Evolutionary conservation across 1,139 yeast species (phyloP), one percentile per base, ranked within the genome.

Genomic region (Blastobotrys petasosporus): DNA sequence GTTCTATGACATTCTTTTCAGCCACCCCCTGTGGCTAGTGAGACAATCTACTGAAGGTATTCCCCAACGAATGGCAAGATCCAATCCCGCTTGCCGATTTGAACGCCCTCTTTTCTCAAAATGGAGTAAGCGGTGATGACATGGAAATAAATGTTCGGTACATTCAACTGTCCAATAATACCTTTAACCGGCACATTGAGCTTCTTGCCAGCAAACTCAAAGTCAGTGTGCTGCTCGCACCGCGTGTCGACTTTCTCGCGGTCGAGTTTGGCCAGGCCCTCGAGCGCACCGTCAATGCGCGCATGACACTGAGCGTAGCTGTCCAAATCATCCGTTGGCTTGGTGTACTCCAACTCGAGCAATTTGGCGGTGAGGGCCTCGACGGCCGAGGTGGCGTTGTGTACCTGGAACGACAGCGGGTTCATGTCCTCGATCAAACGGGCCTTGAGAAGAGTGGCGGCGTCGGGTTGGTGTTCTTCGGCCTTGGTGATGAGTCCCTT

Each of bases 391-490:
- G 44, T 17, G 16, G 44, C 44, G 35, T 41, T 35, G 35, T 41
- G 39, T 12, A 41, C 44, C 34, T 41, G 44, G 25, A 41, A 41
- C 13, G 44, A 35, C 17, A 41, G 30, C 3, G 44, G 44, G 8
- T 41, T 41, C 44, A 41, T 41, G 25, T 41, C 44, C 23, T 41
- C 41, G 17, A 20, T 9, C 4, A 39, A 31, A 5, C 32, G 40
- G 4, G 40, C 32, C 3, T 13, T 37, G 40, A 37, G 23, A 9
- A 37, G n/a, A n/a, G n/a, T 25, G 32, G 32, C 40, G 6, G 40
- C n/a, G 12, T 37, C 28, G 11, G 40, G 40, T 4, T 20, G 25
- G 40, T 25, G 32, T 32, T 37, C 12, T 32, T n/a, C n/a, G n/a
- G 40, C 40, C 20, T 25, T 11, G 20, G 10, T 28, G 20, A 37